These are phyloP conservation scores for Neopestalotiopsis rosae DNA, from an alignment of 2,329 filamentous ascomycete species.

Conservation along the genomic window DNA sequence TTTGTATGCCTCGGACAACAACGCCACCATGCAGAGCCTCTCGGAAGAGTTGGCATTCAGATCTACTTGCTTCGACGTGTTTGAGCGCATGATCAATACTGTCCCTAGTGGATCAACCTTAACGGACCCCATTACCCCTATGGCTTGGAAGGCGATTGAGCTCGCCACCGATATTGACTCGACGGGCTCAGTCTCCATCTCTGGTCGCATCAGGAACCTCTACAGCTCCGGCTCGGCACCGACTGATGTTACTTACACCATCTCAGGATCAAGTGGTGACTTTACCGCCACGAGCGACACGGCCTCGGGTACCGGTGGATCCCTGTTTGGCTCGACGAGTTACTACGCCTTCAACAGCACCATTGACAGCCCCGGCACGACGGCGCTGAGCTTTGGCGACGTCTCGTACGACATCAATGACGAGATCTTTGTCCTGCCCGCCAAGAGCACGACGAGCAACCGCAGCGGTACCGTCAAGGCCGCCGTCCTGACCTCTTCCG, in stretches of 20 bases:
- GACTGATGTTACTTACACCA: neutral
- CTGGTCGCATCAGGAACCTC: slow-evolving; percentile 14
- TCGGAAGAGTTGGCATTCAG: slow-evolving; percentile 13
- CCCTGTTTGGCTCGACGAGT: slow-evolving; percentile 3
- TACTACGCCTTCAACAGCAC: slow-evolving; percentile 15
- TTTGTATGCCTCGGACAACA: slow-evolving; percentile 14
- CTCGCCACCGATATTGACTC: slow-evolving; percentile 9
- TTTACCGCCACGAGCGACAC: slow-evolving; percentile 8
- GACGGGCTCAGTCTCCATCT: neutral
- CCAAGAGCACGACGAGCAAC: neutral
- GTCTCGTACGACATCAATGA: slow-evolving; percentile 11
- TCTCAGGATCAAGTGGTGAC: neutral
- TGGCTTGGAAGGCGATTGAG: slow-evolving; percentile 15
- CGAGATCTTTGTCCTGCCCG: slow-evolving; percentile 15
- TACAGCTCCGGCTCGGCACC: slow-evolving; percentile 7
- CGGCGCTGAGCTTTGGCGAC: slow-evolving; percentile 4
- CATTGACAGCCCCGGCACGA: slow-evolving; percentile 14
- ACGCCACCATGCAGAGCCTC: slow-evolving; percentile 13
- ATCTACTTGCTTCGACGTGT: slow-evolving; percentile 2
- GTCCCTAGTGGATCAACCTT: slow-evolving; percentile 4
- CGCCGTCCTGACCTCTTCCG: slow-evolving; percentile 3
- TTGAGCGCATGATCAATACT: slow-evolving; percentile 17
- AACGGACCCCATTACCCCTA: slow-evolving; percentile 9
- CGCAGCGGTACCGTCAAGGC: slow-evolving; percentile 5
- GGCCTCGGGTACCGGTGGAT: slow-evolving; percentile 1